phyloP scores from a whole-genome alignment of 768 basidiomycete species.

The Naematelia encephala region DNA sequence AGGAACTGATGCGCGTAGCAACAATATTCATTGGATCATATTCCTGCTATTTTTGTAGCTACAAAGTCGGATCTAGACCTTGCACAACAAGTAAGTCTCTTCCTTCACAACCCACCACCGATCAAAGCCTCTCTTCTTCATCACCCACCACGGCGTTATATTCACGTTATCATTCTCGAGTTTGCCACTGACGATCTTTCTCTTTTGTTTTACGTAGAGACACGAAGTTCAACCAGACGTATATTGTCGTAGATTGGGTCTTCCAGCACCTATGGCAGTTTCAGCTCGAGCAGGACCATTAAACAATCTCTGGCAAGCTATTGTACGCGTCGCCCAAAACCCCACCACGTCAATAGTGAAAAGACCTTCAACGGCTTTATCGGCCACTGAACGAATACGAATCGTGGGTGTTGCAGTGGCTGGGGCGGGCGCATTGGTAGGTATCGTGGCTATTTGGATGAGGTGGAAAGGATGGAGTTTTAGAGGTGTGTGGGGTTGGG shows the following conservation, averaged over 20 bases:
- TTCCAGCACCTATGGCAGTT: slow-evolving; percentile 93
- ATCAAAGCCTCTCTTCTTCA: no score
- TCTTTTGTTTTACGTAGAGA: slow-evolving; percentile 56
- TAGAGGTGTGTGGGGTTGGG: slow-evolving; percentile 4
- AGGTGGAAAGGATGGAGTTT: background rate
- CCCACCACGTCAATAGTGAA: slow-evolving; percentile 26
- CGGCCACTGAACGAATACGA: background rate
- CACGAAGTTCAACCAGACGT: slow-evolving; percentile 99
- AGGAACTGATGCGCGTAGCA: slow-evolving; percentile 58
- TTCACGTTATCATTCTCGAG: no score
- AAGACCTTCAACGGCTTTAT: background rate
- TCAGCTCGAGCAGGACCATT: slow-evolving; percentile 70
- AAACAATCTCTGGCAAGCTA: slow-evolving; percentile 47
- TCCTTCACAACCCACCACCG: no score
- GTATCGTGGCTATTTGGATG: background rate
- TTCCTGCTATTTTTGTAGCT: slow-evolving; percentile 95
- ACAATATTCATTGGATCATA: slow-evolving; percentile 92
- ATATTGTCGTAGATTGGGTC: slow-evolving; percentile 79
- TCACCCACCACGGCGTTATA: no score
- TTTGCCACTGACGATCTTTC: background rate
- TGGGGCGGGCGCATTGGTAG: background rate
- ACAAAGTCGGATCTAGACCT: slow-evolving; percentile 98
- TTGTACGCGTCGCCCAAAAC: slow-evolving; percentile 46
- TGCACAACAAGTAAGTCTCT: slow-evolving; percentile 71
- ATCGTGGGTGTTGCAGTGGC: background rate